Evolutionary conservation across 495 filamentous ascomycete genomes (phyloP).

Genomic region (Elasticomyces elasticus): DNA sequence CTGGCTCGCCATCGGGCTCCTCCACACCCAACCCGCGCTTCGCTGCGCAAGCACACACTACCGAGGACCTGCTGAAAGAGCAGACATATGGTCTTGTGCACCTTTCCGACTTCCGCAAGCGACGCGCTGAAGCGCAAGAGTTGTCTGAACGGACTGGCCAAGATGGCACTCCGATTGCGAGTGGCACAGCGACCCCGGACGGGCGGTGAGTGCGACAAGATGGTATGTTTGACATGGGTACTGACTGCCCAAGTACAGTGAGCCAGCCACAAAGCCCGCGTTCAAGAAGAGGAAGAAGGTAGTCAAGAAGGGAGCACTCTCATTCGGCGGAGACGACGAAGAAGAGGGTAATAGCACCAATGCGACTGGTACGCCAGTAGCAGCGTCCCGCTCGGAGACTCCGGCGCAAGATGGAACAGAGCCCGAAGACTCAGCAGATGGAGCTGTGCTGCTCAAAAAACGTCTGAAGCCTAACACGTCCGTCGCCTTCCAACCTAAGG

Average conservation of each 20-base stretch:
- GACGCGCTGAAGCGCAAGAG: constrained; percentile 87
- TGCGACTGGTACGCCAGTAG: constrained; percentile 9
- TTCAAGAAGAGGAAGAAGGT: constrained; percentile 59
- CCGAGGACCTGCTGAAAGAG: constrained; percentile 82
- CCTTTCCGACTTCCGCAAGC: constrained; percentile 91
- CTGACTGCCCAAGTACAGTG: constrained; percentile 45
- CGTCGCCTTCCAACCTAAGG: constrained; percentile 60
- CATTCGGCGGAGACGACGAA: constrained; percentile 54
- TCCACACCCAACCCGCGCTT: constrained; percentile 45
- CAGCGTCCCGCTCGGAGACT: constrained; percentile 21
- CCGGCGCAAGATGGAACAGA: constrained; percentile 26
- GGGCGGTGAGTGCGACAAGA: constrained; percentile 6
- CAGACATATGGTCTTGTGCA: constrained; percentile 89
- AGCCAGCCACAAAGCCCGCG: constrained; percentile 34
- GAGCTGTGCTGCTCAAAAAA: constrained; percentile 36
- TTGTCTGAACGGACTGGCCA: constrained; percentile 59
- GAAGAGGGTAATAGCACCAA: constrained; percentile 29
- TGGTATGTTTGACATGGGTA: constrained; percentile 14
- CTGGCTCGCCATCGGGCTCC: constrained; percentile 11
- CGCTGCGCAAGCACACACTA: constrained; percentile 66
- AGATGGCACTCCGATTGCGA: constrained; percentile 37
- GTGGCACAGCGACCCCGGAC: constrained; percentile 43
- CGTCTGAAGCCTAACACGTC: constrained; percentile 55
- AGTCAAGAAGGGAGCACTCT: constrained; percentile 55
- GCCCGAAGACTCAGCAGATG: constrained; percentile 30